A percentile compares a stretch with the other conserved stretches of the same genome.
These are phyloP conservation scores for Phyllosticta citriasiana DNA, from an alignment of 2,329 filamentous ascomycete genomes.

Conservation along the genomic window DNA sequence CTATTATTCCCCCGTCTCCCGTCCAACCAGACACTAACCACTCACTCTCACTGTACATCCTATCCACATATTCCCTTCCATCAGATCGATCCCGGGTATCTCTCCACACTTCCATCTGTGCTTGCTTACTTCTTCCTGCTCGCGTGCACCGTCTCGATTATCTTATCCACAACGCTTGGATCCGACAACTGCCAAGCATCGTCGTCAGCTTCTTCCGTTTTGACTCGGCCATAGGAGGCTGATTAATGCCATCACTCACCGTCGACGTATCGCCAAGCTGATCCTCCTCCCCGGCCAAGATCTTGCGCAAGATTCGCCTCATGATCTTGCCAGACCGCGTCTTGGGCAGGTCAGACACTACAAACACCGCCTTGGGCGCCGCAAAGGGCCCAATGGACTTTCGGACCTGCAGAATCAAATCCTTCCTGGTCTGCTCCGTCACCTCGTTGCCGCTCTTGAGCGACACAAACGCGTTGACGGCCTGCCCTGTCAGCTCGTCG, in stretches of 20 bases:
- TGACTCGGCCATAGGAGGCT: neutral
- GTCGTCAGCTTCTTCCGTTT: slow-evolving; percentile 2
- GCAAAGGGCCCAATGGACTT: slow-evolving; percentile 97
- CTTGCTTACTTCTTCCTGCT: slow-evolving; percentile 33
- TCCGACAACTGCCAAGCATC: slow-evolving; percentile 62
- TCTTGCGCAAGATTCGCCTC: slow-evolving; percentile 93
- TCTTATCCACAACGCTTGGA: slow-evolving; percentile 78
- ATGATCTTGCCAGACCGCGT: slow-evolving; percentile 98
- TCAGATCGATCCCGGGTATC: neutral
- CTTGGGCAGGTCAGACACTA: slow-evolving; percentile 92
- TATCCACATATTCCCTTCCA: neutral
- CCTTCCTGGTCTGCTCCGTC: slow-evolving; percentile 77
- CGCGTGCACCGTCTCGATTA: slow-evolving; percentile 71
- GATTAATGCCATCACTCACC: slow-evolving; percentile 42
- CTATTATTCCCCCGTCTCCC: neutral
- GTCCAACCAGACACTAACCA: neutral
- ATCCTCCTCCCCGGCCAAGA: slow-evolving; percentile 92
- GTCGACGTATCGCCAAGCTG: slow-evolving; percentile 89
- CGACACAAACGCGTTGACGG: slow-evolving; percentile 91
- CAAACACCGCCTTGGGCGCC: slow-evolving; percentile 83
- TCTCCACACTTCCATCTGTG: neutral
- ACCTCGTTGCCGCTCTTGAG: slow-evolving; percentile 76
- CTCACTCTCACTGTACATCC: neutral
- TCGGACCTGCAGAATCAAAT: slow-evolving; percentile 86
- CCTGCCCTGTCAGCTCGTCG: slow-evolving; percentile 92